Evolutionary conservation across 192 early-diverging fungal genomes (phyloP), one percentile per base, ranked within the genome.

Genomic region (Backusella mclennaniae): DNA sequence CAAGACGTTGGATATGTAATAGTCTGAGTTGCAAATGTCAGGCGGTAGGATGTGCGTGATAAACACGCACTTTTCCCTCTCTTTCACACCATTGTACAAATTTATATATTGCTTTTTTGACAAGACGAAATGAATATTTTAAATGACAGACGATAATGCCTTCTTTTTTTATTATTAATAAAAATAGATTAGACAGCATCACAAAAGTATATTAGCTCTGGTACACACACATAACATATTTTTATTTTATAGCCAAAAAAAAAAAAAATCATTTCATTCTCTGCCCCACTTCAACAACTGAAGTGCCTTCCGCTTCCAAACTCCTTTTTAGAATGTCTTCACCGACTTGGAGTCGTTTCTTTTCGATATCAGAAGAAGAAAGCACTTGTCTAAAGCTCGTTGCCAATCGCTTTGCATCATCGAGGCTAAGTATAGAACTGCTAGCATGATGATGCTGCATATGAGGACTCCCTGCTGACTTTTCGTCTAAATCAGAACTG

Each of bases 371-470:
- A 11, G 56, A 63, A 14, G 56, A 29, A 29, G 56, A 63, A 29
- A 63, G 56, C 26, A 63, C 56, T 63, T 63, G 56, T 12, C 56
- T 63, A 63, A 29, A 63, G 56, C 56, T 63, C 8, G 21, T 63
- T 63, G 56, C 56, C 12, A 63, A 31, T 29, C 56, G 56, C 56
- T 63, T 63, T 63, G 56, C 56, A 29, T 63, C 56, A 29, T 63
- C 56, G 6, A 63, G 23, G 56, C 56, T 63, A 29, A 63, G 56
- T 63, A 63, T 63, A 63, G 56, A 63, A 63, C 56, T 63, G 56
- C 56, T 29, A 63, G 56, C 56, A 29, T 63, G 56, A 63, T 63
- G 56, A 26, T 63, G 56, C 56, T 63, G 56, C 56, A 63, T 63
- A 63, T 63, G 8, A 12, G 56, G 56, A 63, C 21, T 63, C 56